Percentiles rank a stretch among this genome's conserved stretches.
Evolutionary conservation across 164 flowering plant species (phyloP).

Genomic region (Umbilicus rupestris): DNA sequence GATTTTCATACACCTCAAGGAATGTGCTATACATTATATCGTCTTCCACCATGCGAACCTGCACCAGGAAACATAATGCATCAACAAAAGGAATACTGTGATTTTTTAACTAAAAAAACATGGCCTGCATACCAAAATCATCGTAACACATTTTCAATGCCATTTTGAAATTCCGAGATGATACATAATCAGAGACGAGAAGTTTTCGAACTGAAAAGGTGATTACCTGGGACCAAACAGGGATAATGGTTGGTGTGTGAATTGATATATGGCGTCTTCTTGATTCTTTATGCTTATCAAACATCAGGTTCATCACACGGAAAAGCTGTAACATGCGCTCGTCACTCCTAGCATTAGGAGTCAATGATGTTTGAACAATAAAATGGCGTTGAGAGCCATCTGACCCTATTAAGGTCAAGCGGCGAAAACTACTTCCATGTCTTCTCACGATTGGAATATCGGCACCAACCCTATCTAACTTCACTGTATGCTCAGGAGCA

Average conservation of each 20-base stretch:
- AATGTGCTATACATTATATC: constrained; percentile 94
- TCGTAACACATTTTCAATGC: neutral
- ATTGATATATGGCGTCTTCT: constrained; percentile 83
- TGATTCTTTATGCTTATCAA: constrained; percentile 98
- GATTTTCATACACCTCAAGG: constrained; percentile 97
- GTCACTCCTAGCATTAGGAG: constrained; percentile 99
- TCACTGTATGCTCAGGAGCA: constrained; percentile 96
- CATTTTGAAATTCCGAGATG: neutral
- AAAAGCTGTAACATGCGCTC: constrained; percentile 95
- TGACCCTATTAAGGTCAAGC: constrained; percentile 93
- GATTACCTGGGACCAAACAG: constrained; percentile 99
- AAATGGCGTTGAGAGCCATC: constrained; percentile 99
- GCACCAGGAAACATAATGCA: constrained; percentile 10
- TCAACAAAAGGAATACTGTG: neutral
- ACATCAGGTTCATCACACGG: constrained; percentile 95
- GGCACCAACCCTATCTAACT: constrained; percentile 92
- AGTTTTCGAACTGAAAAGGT: neutral
- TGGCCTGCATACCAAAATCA: neutral
- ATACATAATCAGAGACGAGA: neutral
- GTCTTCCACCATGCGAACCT: constrained; percentile 99
- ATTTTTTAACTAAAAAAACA: neutral
- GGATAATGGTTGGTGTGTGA: constrained; percentile 95
- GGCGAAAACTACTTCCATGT: constrained; percentile 98
- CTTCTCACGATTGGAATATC: constrained; percentile 94
- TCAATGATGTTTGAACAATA: constrained; percentile 93